These are phyloP conservation scores for Clarkia xantiana DNA, from an alignment of 345 rosid genomes.

Conservation along the genomic window DNA sequence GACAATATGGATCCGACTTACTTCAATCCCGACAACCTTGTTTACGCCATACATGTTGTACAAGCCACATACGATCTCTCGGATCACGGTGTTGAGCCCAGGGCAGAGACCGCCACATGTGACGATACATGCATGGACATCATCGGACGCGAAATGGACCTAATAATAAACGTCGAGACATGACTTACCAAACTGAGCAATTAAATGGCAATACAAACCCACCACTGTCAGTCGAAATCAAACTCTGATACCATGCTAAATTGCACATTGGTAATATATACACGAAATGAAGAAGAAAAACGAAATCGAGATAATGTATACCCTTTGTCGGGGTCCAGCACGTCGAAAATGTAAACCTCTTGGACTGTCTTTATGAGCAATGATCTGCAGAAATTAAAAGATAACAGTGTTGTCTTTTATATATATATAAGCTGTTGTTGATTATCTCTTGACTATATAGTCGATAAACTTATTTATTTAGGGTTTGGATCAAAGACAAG, in stretches of 20 bases:
- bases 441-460: background rate
- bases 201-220: too few species aligned
- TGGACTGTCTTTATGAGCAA: constrained; percentile 60
- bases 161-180: constrained; percentile 10
- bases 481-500: background rate
- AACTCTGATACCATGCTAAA: background rate
- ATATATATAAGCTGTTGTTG: constrained; percentile 1
- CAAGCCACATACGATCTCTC: constrained; percentile 70
- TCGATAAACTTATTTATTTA: background rate
- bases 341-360: constrained; percentile 86
- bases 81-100: constrained; percentile 77
- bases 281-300: background rate
- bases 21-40: constrained; percentile 70
- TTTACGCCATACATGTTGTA: constrained; percentile 74
- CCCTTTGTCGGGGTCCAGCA: constrained; percentile 93
- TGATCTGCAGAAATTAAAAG: constrained; percentile 26
- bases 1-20: constrained; percentile 13
- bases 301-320: constrained; percentile 8
- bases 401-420: too few species aligned
- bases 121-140: constrained; percentile 77
- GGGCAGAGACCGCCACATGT: constrained; percentile 97
- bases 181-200: too few species aligned
- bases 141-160: constrained; percentile 69
- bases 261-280: background rate
- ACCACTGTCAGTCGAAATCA: too few species aligned